Evolutionary conservation across 2,329 filamentous ascomycete genomes (phyloP).

Genomic region (Orbilia oligospora): DNA sequence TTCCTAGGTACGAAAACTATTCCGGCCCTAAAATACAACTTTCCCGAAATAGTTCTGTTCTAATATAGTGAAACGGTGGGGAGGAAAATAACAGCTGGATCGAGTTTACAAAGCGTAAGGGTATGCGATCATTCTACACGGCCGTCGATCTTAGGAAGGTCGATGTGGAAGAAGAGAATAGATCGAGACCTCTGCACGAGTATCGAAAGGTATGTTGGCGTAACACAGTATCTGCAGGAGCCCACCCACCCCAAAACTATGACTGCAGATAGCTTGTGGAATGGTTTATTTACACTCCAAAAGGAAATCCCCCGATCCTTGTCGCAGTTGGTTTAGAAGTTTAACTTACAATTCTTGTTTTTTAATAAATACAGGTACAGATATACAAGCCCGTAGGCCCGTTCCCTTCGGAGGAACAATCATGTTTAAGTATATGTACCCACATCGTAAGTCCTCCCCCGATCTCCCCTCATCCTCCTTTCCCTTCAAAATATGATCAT

Average conservation of each 20-base stretch:
- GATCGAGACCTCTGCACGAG: slow-evolving; percentile 47
- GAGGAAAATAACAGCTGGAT: slow-evolving; percentile 39
- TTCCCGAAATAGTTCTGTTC: neutral
- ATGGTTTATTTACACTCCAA: neutral
- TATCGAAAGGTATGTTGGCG: slow-evolving; percentile 42
- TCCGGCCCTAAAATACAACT: neutral
- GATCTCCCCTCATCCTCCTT: neutral
- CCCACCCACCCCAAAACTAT: neutral
- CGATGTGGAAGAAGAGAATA: slow-evolving; percentile 51
- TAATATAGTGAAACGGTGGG: slow-evolving; percentile 2
- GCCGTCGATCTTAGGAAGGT: slow-evolving; percentile 56
- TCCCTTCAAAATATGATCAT: neutral
- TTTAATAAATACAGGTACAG: slow-evolving; percentile 39
- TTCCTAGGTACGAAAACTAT: slow-evolving; percentile 44
- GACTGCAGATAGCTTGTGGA: neutral
- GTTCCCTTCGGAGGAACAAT: slow-evolving; percentile 38
- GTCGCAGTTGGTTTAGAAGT: neutral
- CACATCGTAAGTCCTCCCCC: slow-evolving; percentile 53
- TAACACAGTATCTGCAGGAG: neutral
- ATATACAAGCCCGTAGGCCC: slow-evolving; percentile 55
- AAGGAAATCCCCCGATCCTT: slow-evolving; percentile 1
- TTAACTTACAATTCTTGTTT: neutral
- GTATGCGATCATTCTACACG: slow-evolving; percentile 29
- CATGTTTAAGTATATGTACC: slow-evolving; percentile 51
- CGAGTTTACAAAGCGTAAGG: slow-evolving; percentile 36